These are phyloP conservation scores for Pigoraptor vietnamica DNA, from an alignment of 78 protist genomes.

Conservation along the genomic window DNA sequence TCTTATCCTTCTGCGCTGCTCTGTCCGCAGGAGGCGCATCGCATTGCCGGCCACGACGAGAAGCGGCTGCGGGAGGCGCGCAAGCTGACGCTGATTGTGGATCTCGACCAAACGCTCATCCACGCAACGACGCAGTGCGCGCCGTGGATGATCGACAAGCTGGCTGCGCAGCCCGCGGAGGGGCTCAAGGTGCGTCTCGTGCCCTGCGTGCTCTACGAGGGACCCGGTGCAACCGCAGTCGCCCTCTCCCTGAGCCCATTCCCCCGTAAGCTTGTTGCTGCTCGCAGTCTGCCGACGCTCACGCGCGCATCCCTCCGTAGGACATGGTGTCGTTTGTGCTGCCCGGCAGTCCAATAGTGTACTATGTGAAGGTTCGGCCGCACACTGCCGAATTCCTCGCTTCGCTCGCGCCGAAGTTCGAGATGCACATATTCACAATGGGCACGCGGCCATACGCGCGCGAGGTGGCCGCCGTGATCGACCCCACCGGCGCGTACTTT, in stretches of 20 bases:
- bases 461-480: neutral
- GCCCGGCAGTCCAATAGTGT: neutral
- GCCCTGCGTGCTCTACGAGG: no score
- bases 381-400: neutral
- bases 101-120: neutral
- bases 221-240: no score
- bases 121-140: neutral
- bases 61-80: neutral
- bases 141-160: neutral
- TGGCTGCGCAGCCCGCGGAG: neutral
- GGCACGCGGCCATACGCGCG: neutral
- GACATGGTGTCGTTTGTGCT: neutral
- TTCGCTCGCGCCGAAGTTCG: neutral
- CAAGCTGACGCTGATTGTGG: neutral
- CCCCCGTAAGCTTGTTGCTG: no score
- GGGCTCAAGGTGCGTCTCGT: neutral
- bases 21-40: neutral
- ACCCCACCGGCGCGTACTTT: neutral
- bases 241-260: no score
- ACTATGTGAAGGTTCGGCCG: conserved; percentile 6
- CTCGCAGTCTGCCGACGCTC: neutral
- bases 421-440: conserved; percentile 18
- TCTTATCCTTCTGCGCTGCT: no score
- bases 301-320: neutral
- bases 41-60: neutral